Evolutionary conservation across 768 basidiomycete genomes (phyloP).

Genomic region (Russula abietina): DNA sequence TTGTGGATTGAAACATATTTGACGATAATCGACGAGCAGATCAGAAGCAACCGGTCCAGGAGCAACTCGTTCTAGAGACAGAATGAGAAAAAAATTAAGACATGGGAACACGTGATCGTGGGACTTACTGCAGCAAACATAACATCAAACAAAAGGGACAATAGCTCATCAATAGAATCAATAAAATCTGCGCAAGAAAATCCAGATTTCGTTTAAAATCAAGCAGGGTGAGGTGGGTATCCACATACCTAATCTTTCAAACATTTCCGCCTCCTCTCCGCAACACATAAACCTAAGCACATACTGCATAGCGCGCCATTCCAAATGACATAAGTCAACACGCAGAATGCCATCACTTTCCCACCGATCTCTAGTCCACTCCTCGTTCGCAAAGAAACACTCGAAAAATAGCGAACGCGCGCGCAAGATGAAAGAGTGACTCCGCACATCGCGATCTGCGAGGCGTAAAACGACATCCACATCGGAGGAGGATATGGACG

Average conservation of each 20-base stretch:
- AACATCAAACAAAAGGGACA: constrained; percentile 85
- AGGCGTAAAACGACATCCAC: constrained; percentile 73
- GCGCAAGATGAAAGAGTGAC: constrained; percentile 73
- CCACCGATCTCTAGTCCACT: constrained; percentile 71
- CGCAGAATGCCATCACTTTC: constrained; percentile 44
- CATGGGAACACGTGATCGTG: background rate
- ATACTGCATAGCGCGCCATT: constrained; percentile 67
- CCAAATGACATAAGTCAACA: constrained; percentile 68
- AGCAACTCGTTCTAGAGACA: constrained; percentile 90
- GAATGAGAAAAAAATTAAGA: too few relatives aligned
- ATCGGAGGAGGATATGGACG: constrained; percentile 47
- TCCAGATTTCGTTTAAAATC: background rate
- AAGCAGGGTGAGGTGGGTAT: background rate
- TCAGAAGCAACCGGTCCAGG: constrained; percentile 73
- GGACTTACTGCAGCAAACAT: constrained; percentile 72
- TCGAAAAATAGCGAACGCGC: constrained; percentile 80
- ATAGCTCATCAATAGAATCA: constrained; percentile 59
- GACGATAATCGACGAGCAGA: constrained; percentile 76
- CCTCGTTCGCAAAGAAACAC: constrained; percentile 73
- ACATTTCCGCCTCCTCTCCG: constrained; percentile 61
- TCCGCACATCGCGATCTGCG: constrained; percentile 55
- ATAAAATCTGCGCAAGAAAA: constrained; percentile 46
- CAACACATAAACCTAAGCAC: constrained; percentile 75
- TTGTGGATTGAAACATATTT: constrained; percentile 65
- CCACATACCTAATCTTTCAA: constrained; percentile 59